Base-by-base conservation (phyloP, 257 asterid species). In the Ehretia macrophylla region DNA sequence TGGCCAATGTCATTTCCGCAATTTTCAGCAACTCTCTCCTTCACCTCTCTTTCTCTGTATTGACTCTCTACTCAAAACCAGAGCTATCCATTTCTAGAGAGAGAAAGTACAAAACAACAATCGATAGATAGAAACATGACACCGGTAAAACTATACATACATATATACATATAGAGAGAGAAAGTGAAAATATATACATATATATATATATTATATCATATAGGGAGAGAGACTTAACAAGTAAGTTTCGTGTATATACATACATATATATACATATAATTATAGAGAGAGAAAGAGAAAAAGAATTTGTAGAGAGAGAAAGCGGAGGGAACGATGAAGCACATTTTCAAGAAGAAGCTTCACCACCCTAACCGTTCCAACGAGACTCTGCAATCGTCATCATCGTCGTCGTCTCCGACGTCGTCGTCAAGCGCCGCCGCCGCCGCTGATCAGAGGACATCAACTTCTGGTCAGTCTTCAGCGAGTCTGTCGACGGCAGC, bases 341-440 rank as follows among this genome's bases (percentile, higher is more conserved):
- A 89, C 90, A 86, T 93, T 68, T 89, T 89, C 90, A 93, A 89
- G 88, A 90, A 85, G 85, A 92, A 83, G 68, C 95, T 82, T 61
- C 99, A 93, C 63, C 94, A 86, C 67, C 94, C 94, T 23, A 85
- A 93, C 73, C 99, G 99, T 47, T 81, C 97, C 20, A 93, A 89
- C 70, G 99, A 93, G 62, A 72, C 83, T 51, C 90, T 85, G 23
- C 81, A 67, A 0, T 32, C 72, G 12, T 58, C 83, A 17, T 52
- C 93, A 32, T 47, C 70, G 52, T 56, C 76, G 58, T 40, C 42
- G 14, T 53, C 70, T 9, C 12, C 50, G 5, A 46, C 79, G 17
- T 76, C 86, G 11, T 47, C 86, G 14, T 57, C 91, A 32, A 20
- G 59, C 66, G 20, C 74, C 64, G 55, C 71, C 42, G 49, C 88